A percentile compares a stretch with the other conserved stretches of the same genome.
Conservation (phyloP, 140 eudicot species). For the Erigeron philadelphicus region DNA sequence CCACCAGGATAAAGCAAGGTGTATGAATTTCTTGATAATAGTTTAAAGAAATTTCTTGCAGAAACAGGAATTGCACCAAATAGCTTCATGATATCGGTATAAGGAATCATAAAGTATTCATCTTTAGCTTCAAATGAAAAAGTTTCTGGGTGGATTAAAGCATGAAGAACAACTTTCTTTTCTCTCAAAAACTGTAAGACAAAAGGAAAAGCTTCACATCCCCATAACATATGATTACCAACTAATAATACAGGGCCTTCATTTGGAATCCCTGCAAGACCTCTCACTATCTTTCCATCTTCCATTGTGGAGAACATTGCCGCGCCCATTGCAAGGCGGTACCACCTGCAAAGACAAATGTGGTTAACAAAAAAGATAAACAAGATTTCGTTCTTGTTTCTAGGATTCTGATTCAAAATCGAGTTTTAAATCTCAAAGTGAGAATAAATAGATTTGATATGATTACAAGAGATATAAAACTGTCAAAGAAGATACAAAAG, state of each 20-base stretch:
- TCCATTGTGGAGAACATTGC: conserved; percentile 73
- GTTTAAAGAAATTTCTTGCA: conserved; percentile 52
- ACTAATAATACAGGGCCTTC: conserved; percentile 83
- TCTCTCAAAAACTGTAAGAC: conserved; percentile 49
- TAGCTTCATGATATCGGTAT: conserved; percentile 36
- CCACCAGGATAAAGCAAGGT: conserved; percentile 92
- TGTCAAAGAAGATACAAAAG: neutral
- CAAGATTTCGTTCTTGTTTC: neutral
- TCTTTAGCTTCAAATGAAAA: conserved; percentile 11
- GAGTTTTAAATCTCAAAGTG: neutral
- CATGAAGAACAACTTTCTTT: conserved; percentile 62
- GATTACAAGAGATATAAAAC: neutral
- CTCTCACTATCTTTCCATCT: conserved; percentile 80
- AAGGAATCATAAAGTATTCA: conserved; percentile 31
- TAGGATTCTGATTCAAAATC: neutral
- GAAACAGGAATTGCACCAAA: conserved; percentile 74
- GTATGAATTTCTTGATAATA: conserved; percentile 49
- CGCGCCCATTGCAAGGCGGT: conserved; percentile 41
- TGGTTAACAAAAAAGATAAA: neutral
- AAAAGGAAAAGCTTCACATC: conserved; percentile 54
- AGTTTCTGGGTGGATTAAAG: conserved; percentile 62
- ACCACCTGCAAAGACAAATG: conserved; percentile 40
- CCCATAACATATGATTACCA: conserved; percentile 86
- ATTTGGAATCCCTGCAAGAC: conserved; percentile 73
- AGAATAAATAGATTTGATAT: neutral